A percentile compares a stretch with the other conserved stretches of the same genome.
Conservation (phyloP, 176 grass and related monocot species). For the Echinochloa phyllopogon region DNA sequence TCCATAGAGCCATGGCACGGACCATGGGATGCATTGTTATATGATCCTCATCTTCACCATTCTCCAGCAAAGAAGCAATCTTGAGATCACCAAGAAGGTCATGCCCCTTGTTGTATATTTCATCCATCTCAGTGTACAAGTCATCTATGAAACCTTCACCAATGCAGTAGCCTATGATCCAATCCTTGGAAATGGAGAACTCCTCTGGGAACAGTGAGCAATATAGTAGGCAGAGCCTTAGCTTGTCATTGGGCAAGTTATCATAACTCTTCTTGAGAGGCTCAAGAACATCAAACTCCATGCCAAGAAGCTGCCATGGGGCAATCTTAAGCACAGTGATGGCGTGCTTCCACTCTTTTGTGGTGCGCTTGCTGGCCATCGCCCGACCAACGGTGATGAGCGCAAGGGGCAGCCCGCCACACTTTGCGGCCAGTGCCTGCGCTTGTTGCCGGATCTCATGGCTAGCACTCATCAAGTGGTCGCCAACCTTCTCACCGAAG, state of each 20-base stretch:
- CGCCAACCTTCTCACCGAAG: slow-evolving; percentile 77
- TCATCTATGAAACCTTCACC: slow-evolving; percentile 94
- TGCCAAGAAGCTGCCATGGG: slow-evolving; percentile 88
- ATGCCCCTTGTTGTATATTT: slow-evolving; percentile 89
- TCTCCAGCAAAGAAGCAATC: slow-evolving; percentile 77
- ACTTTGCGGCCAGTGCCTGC: slow-evolving; percentile 55
- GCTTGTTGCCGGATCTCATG: slow-evolving; percentile 61
- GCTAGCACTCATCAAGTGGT: slow-evolving; percentile 54
- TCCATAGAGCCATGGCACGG: slow-evolving; percentile 86
- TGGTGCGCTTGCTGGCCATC: slow-evolving; percentile 82
- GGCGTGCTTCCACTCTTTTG: slow-evolving; percentile 90
- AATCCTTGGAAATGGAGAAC: slow-evolving; percentile 81
- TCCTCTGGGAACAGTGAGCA: slow-evolving; percentile 85
- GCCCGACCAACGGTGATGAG: slow-evolving; percentile 81
- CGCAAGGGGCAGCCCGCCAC: slow-evolving; percentile 77
- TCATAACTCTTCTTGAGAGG: slow-evolving; percentile 85
- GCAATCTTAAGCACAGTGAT: slow-evolving; percentile 74
- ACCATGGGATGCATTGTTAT: slow-evolving; percentile 93
- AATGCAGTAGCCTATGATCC: slow-evolving; percentile 92
- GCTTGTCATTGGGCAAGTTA: slow-evolving; percentile 65
- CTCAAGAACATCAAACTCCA: slow-evolving; percentile 67
- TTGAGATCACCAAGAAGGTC: slow-evolving; percentile 84
- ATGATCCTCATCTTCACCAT: slow-evolving; percentile 69
- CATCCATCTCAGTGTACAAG: slow-evolving; percentile 83
- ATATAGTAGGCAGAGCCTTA: slow-evolving; percentile 77